Evolutionary conservation across 805 yeast genomes (phyloP).

Genomic region (Metschnikowia continentalis): DNA sequence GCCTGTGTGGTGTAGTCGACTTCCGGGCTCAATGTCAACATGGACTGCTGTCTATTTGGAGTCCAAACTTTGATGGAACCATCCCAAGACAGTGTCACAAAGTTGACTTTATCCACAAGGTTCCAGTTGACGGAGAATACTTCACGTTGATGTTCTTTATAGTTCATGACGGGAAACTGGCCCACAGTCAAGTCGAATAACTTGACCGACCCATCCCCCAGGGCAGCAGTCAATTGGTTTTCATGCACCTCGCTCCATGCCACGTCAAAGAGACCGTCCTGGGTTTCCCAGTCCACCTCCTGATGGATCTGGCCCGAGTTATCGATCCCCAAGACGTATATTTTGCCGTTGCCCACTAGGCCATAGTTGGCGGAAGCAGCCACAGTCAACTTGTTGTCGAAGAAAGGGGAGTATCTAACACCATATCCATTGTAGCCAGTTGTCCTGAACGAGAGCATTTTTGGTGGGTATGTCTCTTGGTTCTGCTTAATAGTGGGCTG

Average conservation of each 20-base stretch:
- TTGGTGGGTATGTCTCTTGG: neutral
- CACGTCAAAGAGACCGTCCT: conserved; percentile 84
- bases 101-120: conserved; percentile 58
- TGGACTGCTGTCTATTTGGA: conserved; percentile 52
- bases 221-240: conserved; percentile 74
- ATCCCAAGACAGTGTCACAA: conserved; percentile 89
- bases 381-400: conserved; percentile 83
- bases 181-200: conserved; percentile 70
- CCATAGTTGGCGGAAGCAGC: conserved; percentile 93
- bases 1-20: conserved; percentile 26
- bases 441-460: conserved; percentile 71
- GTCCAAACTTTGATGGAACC: conserved; percentile 81
- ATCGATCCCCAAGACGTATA: conserved; percentile 65
- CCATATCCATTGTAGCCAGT: conserved; percentile 83
- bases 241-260: conserved; percentile 92
- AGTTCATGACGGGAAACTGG: conserved; percentile 68
- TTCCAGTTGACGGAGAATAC: conserved; percentile 76
- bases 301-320: conserved; percentile 58
- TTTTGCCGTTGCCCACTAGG: conserved; percentile 87
- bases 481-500: neutral
- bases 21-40: conserved; percentile 48
- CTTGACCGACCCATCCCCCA: conserved; percentile 88
- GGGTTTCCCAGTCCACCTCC: conserved; percentile 72
- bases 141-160: conserved; percentile 73
- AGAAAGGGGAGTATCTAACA: conserved; percentile 86